A percentile compares a stretch with the other conserved stretches of the same genome.
Conservation (phyloP, 768 basidiomycete genomes). For the Coprinopsis strossmayeri region DNA sequence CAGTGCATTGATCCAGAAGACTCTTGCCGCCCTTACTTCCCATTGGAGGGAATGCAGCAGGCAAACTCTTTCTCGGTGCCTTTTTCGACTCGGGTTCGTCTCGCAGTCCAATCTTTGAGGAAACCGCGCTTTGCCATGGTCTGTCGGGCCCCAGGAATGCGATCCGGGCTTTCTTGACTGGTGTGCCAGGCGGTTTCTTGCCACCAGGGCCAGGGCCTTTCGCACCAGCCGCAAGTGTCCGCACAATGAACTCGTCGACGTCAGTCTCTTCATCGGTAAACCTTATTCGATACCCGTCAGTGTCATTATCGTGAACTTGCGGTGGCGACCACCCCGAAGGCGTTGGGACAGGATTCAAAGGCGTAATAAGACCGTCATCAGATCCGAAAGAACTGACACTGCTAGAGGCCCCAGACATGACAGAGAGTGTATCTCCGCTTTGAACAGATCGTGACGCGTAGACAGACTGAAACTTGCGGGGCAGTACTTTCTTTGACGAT, state of each 20-base stretch:
- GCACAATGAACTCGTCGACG: constrained; percentile 68
- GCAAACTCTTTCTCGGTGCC: constrained; percentile 64
- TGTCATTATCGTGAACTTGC: constrained; percentile 31
- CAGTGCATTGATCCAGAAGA: constrained; percentile 37
- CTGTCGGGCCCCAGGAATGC: constrained; percentile 50
- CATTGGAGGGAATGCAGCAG: constrained; percentile 56
- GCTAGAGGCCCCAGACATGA: constrained; percentile 53
- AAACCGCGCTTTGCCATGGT: constrained; percentile 79
- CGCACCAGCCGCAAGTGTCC: constrained; percentile 53
- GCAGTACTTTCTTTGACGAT: constrained; percentile 37
- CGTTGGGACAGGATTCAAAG: constrained; percentile 46
- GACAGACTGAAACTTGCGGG: constrained; percentile 64
- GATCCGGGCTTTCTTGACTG: constrained; percentile 70
- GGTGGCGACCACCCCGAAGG: constrained; percentile 58
- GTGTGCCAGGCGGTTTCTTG: constrained; percentile 73
- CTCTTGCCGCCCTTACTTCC: constrained; percentile 24
- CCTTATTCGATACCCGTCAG: constrained; percentile 27
- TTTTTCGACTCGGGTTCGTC: constrained; percentile 42
- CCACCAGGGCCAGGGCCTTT: constrained; percentile 37
- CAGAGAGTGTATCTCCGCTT: constrained; percentile 22
- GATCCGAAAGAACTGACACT: constrained; percentile 58
- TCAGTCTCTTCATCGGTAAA: constrained; percentile 26
- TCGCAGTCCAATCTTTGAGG: constrained; percentile 54
- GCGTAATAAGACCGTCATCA: constrained; percentile 68
- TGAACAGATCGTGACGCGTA: constrained; percentile 19